phyloP scores from a whole-genome alignment of 257 asterid genomes.

The Przewalskia tangutica region DNA sequence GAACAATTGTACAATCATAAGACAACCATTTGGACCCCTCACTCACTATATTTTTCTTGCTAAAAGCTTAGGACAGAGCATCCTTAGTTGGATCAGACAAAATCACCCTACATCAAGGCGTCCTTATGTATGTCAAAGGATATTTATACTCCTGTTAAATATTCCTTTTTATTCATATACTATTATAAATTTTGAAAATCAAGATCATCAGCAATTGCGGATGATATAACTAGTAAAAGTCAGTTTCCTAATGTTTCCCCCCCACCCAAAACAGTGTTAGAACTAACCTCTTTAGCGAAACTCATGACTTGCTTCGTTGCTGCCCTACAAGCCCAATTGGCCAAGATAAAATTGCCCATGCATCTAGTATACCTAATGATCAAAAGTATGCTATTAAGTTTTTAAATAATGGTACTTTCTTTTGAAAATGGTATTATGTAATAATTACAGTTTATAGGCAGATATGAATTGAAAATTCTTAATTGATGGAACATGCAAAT shows the following conservation, averaged over 20 bases:
- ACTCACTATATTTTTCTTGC: no score
- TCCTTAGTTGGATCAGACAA: conserved; percentile 12
- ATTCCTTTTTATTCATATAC: neutral
- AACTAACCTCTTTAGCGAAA: neutral
- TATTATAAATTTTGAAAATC: neutral
- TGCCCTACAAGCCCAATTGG: neutral
- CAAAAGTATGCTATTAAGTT: neutral
- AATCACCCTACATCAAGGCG: neutral
- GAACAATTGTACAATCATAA: conserved; percentile 15
- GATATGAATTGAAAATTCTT: neutral
- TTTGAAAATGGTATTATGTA: neutral
- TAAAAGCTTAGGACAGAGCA: conserved; percentile 5
- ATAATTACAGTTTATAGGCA: neutral
- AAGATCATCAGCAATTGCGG: no score
- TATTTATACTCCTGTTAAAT: neutral
- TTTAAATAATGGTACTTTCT: neutral
- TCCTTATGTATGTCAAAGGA: neutral
- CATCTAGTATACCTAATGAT: neutral
- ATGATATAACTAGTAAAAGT: no score
- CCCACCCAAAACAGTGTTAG: no score
- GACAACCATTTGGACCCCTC: conserved; percentile 2
- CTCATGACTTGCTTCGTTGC: neutral
- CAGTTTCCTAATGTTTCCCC: no score
- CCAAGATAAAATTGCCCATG: neutral
- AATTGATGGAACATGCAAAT: neutral